phyloP scores from a whole-genome alignment of 768 basidiomycete species.

The Lactifluus hygrophoroides region DNA sequence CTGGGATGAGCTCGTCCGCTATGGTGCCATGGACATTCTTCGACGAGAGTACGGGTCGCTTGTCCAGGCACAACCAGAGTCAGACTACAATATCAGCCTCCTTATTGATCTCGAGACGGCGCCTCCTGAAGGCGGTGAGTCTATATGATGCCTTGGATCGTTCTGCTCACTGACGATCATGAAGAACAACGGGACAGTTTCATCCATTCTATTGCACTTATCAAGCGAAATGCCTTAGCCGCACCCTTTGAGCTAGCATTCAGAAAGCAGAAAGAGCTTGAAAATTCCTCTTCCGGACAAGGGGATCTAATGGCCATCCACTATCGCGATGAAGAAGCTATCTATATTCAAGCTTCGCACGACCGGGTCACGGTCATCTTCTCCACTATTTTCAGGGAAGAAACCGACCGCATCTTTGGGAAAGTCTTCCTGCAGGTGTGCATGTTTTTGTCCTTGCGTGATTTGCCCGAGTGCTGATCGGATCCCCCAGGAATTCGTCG shows the following conservation, averaged over 20 bases:
- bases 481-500: constrained; percentile 84
- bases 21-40: constrained; percentile 76
- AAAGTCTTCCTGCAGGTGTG: constrained; percentile 94
- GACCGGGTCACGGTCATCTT: constrained; percentile 98
- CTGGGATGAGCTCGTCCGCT: constrained; percentile 87
- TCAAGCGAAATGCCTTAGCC: constrained; percentile 90
- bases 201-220: constrained; percentile 69
- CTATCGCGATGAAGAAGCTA: constrained; percentile 95
- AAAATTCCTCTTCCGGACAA: constrained; percentile 52
- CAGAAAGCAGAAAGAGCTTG: constrained; percentile 72
- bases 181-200: constrained; percentile 74
- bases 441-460: constrained; percentile 6
- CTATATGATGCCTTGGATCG: neutral
- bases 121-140: constrained; percentile 71
- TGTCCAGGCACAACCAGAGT: constrained; percentile 60
- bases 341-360: constrained; percentile 85
- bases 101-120: constrained; percentile 81
- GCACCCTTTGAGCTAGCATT: constrained; percentile 93
- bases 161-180: neutral
- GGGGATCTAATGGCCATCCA: constrained; percentile 89
- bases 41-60: constrained; percentile 74
- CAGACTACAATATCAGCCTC: constrained; percentile 84
- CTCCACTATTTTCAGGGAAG: constrained; percentile 93
- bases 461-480: neutral
- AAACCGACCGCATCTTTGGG: constrained; percentile 94